Base-by-base conservation (phyloP, 495 filamentous ascomycete species). In the Daldinia loculata region DNA sequence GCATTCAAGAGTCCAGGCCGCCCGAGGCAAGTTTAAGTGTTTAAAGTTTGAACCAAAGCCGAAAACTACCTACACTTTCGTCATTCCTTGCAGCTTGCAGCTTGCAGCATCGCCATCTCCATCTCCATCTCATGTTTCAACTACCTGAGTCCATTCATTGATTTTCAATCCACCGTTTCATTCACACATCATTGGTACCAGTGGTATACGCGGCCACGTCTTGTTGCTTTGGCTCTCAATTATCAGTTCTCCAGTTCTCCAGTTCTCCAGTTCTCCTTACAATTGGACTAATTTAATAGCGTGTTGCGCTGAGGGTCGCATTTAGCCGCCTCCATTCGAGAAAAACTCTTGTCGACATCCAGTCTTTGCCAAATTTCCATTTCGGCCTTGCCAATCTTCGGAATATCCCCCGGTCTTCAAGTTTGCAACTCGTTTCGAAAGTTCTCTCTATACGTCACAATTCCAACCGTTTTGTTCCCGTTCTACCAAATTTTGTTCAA, bases 271-370 rank as follows among this genome's bases (percentile, higher is more conserved):
- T n/a, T 39, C 32, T 43, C 56, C 39, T n/a, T 17, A 53, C 17
- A 17, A 22, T 45, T 45, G 41, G 41, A 45, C 41, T 45, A 45
- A 45, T 45, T 45, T 41, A 36, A 48, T 48, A 56, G 32, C 52
- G 50, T 34, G 59, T 63, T 65, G 70, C 64, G 61, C 70, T 56
- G 61, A 68, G 55, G 61, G 70, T 72, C 70, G 64, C 70, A 72
- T 72, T 72, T 72, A 72, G 70, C 70, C 70, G 65, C 70, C 41
- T 72, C 64, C 56, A 57, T 65, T 61, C 51, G n/a, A 58, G 67
- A 57, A 61, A 30, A 50, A 30, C 38, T 63, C 30, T 61, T 34
- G 53, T 64, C 41, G 29, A 55, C 64, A 43, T 61, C 51, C 60
- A 53, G 50, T 72, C 70, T 68, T 67, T 68, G 70, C 55, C 70